phyloP scores from a whole-genome alignment of 2,329 filamentous ascomycete species.

The Monascus ruber region DNA sequence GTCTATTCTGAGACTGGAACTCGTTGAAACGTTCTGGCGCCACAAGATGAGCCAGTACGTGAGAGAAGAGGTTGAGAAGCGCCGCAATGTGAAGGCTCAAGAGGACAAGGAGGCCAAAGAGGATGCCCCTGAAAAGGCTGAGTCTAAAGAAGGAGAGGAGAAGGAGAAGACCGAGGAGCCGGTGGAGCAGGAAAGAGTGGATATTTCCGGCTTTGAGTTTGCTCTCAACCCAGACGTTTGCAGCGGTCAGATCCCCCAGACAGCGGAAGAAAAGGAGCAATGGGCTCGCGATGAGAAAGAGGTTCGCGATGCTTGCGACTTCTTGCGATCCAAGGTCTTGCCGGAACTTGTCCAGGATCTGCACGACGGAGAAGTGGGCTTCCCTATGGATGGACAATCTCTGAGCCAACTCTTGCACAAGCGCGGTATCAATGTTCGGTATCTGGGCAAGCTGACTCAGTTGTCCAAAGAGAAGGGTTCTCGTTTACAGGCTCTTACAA shows the following conservation, averaged over 20 bases:
- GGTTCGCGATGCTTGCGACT: conserved; percentile 71
- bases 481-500: conserved; percentile 64
- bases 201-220: conserved; percentile 78
- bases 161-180: conserved; percentile 32
- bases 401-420: conserved; percentile 84
- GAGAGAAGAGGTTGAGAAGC: conserved; percentile 61
- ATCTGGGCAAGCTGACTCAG: conserved; percentile 73
- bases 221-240: conserved; percentile 91
- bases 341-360: conserved; percentile 80
- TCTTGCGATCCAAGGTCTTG: conserved; percentile 64
- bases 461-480: conserved; percentile 56
- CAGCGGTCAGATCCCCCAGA: conserved; percentile 82
- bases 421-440: conserved; percentile 92
- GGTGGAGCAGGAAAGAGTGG: conserved; percentile 55
- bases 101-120: conserved; percentile 16
- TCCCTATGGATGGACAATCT: conserved; percentile 96
- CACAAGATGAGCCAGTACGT: conserved; percentile 84
- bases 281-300: conserved; percentile 76
- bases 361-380: conserved; percentile 84
- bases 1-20: conserved; percentile 82
- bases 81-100: conserved; percentile 36
- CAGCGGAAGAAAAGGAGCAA: conserved; percentile 76
- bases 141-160: conserved; percentile 29
- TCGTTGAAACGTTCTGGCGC: conserved; percentile 77
- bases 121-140: conserved; percentile 26